phyloP scores from a whole-genome alignment of 164 flowering plant species.

The Vitis vinifera region DNA sequence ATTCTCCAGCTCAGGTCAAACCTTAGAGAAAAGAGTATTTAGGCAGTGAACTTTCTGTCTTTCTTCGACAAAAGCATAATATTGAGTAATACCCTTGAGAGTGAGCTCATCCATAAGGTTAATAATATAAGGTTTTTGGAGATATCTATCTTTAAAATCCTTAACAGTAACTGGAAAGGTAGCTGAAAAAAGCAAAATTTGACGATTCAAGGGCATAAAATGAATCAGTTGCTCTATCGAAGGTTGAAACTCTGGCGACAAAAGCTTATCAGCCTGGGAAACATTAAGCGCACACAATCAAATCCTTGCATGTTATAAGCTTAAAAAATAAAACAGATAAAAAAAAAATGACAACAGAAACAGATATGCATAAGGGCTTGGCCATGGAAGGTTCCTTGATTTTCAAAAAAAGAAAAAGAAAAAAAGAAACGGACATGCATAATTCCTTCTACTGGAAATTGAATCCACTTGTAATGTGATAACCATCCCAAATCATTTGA shows the following conservation, averaged over 20 bases:
- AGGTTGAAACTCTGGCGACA: conserved; percentile 96
- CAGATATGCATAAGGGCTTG: background rate
- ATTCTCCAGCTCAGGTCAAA: conserved; percentile 24
- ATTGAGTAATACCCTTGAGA: conserved; percentile 97
- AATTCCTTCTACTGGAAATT: no score
- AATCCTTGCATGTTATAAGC: background rate
- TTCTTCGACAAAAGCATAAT: conserved; percentile 97
- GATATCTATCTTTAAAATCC: conserved; percentile 86
- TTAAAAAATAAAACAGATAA: conserved; percentile 2
- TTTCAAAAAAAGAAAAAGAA: background rate
- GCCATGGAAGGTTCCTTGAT: no score
- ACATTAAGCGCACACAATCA: conserved; percentile 9
- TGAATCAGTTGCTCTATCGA: conserved; percentile 84
- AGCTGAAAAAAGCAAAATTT: conserved; percentile 95
- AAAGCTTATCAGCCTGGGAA: conserved; percentile 91
- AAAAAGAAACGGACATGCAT: background rate
- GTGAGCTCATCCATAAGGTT: conserved; percentile 99
- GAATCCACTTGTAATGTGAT: background rate
- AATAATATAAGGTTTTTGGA: conserved; percentile 79
- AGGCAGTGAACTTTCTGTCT: conserved; percentile 97
- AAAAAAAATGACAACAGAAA: background rate
- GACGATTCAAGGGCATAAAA: conserved; percentile 73
- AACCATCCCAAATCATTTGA: background rate
- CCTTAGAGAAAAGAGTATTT: conserved; percentile 98
- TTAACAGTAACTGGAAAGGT: conserved; percentile 98